phyloP scores from a whole-genome alignment of 805 yeast genomes.

The Sugiyamaella smithiae region DNA sequence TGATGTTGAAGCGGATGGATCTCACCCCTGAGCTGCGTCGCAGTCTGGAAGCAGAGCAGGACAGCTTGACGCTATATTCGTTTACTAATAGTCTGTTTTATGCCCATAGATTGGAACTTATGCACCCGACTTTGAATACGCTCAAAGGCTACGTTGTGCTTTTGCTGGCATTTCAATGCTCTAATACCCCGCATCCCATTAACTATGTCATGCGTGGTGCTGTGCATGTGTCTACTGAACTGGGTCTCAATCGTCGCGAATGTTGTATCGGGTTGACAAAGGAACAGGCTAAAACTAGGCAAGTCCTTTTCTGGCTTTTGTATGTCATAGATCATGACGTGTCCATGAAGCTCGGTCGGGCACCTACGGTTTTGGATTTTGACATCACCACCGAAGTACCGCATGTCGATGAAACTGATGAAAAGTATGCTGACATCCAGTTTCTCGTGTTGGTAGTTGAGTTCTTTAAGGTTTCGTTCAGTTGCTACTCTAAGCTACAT shows the following conservation, averaged over 20 bases:
- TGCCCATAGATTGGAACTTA: constrained; percentile 9
- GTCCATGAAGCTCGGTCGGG: constrained; percentile 47
- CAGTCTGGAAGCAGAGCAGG: not conserved
- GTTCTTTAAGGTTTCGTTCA: constrained; percentile 16
- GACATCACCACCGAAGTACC: constrained; percentile 21
- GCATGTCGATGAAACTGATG: constrained; percentile 1
- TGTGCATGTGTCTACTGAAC: constrained; percentile 52
- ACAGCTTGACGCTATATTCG: not conserved
- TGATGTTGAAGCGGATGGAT: constrained; percentile 1
- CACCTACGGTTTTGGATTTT: constrained; percentile 40
- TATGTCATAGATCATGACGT: constrained; percentile 46
- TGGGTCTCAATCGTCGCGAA: constrained; percentile 56
- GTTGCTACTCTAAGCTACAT: constrained; percentile 16
- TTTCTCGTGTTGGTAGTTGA: constrained; percentile 2
- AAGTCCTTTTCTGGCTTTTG: constrained; percentile 50
- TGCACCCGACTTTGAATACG: constrained; percentile 10
- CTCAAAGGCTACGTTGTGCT: constrained; percentile 14
- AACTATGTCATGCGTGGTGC: constrained; percentile 34
- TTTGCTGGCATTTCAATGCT: constrained; percentile 15
- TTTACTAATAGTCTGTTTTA: constrained; percentile 14
- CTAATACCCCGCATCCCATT: constrained; percentile 14
- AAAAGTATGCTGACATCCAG: constrained; percentile 1
- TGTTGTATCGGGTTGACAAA: constrained; percentile 37
- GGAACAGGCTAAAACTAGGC: constrained; percentile 39
- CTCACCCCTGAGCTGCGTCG: not conserved